A percentile compares a stretch with the other conserved stretches of the same genome.
Evolutionary conservation across 2,329 filamentous ascomycete genomes (phyloP).

Genomic region (Microsporum ferrugineum): DNA sequence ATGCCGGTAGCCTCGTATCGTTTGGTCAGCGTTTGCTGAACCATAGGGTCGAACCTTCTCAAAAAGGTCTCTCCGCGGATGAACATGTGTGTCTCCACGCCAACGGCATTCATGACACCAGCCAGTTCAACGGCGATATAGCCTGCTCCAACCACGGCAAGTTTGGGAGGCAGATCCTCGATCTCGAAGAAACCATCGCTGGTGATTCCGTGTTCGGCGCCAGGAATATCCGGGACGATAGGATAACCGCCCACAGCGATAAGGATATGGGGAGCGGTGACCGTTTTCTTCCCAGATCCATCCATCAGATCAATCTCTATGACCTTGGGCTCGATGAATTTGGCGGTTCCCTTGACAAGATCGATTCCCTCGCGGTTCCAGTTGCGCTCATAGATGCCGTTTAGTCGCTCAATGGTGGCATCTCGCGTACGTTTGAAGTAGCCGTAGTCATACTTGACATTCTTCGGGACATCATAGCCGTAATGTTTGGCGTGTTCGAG

Average conservation of each 20-base stretch:
- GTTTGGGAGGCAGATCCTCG: slow-evolving; percentile 39
- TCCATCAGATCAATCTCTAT: slow-evolving; percentile 36
- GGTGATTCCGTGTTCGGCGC: slow-evolving; percentile 40
- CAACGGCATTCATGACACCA: slow-evolving; percentile 39
- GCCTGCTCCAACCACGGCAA: slow-evolving; percentile 41
- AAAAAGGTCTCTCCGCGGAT: slow-evolving; percentile 39
- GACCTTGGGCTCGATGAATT: slow-evolving; percentile 35
- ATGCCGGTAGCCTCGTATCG: slow-evolving; percentile 41
- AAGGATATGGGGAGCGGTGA: slow-evolving; percentile 38
- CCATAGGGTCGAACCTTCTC: slow-evolving; percentile 43
- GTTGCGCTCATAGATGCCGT: slow-evolving; percentile 40
- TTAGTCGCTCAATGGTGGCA: slow-evolving; percentile 35
- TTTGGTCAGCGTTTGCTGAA: slow-evolving; percentile 42
- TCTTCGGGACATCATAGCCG: slow-evolving; percentile 37
- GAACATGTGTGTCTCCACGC: slow-evolving; percentile 42
- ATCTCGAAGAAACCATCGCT: slow-evolving; percentile 43
- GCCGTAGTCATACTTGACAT: slow-evolving; percentile 35
- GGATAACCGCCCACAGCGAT: slow-evolving; percentile 41
- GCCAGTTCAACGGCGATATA: slow-evolving; percentile 44
- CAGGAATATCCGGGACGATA: slow-evolving; percentile 33
- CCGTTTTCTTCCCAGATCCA: slow-evolving; percentile 28
- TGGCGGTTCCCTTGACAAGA: slow-evolving; percentile 39
- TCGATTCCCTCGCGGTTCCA: slow-evolving; percentile 42
- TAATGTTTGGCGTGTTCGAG: slow-evolving; percentile 37
- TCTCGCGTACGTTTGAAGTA: slow-evolving; percentile 40